phyloP scores from a whole-genome alignment of 1,284 basidiomycete species.

The Singerocomus inundabilis region DNA sequence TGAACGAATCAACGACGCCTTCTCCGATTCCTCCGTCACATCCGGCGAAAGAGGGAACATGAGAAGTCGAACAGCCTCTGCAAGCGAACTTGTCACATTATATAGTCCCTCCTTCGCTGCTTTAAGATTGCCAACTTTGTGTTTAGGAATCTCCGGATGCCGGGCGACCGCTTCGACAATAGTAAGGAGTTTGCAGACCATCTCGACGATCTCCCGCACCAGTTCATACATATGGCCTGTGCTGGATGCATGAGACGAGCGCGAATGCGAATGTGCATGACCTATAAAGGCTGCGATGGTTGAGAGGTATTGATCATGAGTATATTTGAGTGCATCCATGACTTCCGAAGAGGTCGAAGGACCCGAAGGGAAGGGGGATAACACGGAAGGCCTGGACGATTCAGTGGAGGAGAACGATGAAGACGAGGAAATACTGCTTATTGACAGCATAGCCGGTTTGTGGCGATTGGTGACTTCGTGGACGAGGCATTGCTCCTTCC shows the following conservation, averaged over 20 bases:
- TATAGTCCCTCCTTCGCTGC: slow-evolving; percentile 82
- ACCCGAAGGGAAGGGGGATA: slow-evolving; percentile 65
- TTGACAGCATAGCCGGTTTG: slow-evolving; percentile 46
- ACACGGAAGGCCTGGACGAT: slow-evolving; percentile 41
- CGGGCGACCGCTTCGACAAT: slow-evolving; percentile 87
- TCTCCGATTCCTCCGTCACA: slow-evolving; percentile 78
- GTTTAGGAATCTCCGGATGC: slow-evolving; percentile 58
- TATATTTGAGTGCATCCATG: slow-evolving; percentile 66
- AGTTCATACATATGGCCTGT: slow-evolving; percentile 94
- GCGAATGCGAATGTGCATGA: slow-evolving; percentile 91
- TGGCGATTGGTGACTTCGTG: slow-evolving; percentile 38
- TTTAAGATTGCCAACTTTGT: slow-evolving; percentile 59
- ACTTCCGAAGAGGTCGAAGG: slow-evolving; percentile 65
- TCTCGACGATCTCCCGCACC: slow-evolving; percentile 90
- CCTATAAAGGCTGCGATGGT: slow-evolving; percentile 97
- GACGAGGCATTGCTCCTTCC: slow-evolving; percentile 34
- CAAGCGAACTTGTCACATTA: slow-evolving; percentile 81
- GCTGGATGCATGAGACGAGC: slow-evolving; percentile 84
- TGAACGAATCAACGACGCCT: slow-evolving; percentile 70
- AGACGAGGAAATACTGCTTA: slow-evolving; percentile 66
- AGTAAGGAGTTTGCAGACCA: slow-evolving; percentile 87
- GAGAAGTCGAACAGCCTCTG: slow-evolving; percentile 81
- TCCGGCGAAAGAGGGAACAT: slow-evolving; percentile 50
- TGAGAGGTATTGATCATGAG: slow-evolving; percentile 88
- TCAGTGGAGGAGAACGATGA: slow-evolving; percentile 54